Evolutionary conservation across 345 rosid species (phyloP), one percentile per base, ranked within the genome.

Genomic region (Murraya koenigii): DNA sequence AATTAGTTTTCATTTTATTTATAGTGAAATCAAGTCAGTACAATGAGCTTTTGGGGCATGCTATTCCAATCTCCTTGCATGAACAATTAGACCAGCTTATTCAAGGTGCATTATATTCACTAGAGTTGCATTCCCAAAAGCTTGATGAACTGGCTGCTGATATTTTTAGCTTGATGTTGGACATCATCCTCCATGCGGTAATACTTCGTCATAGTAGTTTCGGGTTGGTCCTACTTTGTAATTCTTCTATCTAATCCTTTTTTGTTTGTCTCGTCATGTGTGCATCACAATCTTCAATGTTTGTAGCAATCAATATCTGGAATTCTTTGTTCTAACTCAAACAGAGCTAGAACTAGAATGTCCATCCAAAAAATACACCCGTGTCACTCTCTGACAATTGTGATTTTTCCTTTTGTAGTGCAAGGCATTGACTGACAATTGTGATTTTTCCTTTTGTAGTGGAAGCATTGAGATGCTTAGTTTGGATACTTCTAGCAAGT

Each of bases 391-490:
- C 35, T 74, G 13, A 62, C 71, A 30, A n/a, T 15, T 30, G 14
- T 32, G 8, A 6, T 49, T 49, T 49, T 65, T 30, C 36, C 39
- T 75, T 19, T 75, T 75, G 20, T 20, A 75, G 78, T 23, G 78
- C 72, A 75, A 75, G n/a, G 71, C 49, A 6, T 75, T 22, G 78
- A 75, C 35, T 74, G 13, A 62, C 71, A 30, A n/a, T 15, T 30
- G 14, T 32, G 8, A 6, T 49, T 49, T 49, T 65, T 30, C 36
- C 39, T 75, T 19, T 75, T 75, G 20, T 20, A 75, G 78, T 23
- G 78, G 78, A 75, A 75, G 71, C 49, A 6, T 75, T 22, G 78
- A 75, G 72, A 23, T 75, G 36, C n/a, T 35, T 4, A 20, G 33
- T 75, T 65, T 61, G 8, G 64, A 19, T 63, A 65, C 78, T 36